Evolutionary conservation across 2,329 filamentous ascomycete genomes (phyloP).

Genomic region (Aureobasidium melanogenum): DNA sequence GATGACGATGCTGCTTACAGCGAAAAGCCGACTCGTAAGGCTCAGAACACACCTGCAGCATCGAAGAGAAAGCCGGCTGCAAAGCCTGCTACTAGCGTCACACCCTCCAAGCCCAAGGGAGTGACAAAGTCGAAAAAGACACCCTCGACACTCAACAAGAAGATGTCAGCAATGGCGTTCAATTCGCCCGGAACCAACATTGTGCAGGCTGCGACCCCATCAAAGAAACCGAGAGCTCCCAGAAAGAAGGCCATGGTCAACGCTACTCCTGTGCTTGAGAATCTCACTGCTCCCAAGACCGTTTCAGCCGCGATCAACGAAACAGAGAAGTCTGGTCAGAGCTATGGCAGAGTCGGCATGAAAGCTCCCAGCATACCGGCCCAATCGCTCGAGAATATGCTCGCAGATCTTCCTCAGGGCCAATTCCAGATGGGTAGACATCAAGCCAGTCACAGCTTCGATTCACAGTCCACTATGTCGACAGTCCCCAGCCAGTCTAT

Average conservation of each 20-base stretch:
- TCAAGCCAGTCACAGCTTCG: background rate
- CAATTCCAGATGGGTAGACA: background rate
- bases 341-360: background rate
- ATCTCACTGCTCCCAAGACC: no score
- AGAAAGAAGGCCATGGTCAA: background rate
- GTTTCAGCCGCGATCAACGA: background rate
- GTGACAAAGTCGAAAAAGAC: background rate
- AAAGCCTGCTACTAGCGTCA: background rate
- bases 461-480: background rate
- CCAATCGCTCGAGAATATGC: background rate
- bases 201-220: background rate
- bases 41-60: background rate
- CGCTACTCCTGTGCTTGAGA: background rate
- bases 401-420: background rate
- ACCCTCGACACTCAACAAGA: background rate
- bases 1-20: background rate
- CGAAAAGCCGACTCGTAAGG: background rate
- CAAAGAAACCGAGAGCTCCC: background rate
- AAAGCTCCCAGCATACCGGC: background rate
- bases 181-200: background rate
- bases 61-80: background rate
- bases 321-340: background rate
- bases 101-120: background rate
- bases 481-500: background rate
- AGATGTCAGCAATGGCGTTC: background rate